phyloP scores from a whole-genome alignment of 2,329 filamentous ascomycete genomes.

The Simplicillium aogashimaense region DNA sequence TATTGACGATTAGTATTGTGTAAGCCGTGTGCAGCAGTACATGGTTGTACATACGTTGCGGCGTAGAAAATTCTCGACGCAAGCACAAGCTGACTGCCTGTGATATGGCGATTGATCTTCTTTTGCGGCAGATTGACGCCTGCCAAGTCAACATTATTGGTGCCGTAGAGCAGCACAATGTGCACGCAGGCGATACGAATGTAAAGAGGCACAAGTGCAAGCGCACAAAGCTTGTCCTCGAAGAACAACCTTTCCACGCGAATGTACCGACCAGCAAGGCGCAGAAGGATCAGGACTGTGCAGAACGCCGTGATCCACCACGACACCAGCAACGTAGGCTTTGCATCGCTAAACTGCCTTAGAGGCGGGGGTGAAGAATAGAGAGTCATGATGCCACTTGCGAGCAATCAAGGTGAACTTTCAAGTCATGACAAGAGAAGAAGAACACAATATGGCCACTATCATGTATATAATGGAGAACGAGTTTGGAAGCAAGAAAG shows the following conservation, averaged over 20 bases:
- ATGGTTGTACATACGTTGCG: constrained; percentile 54
- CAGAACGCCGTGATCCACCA: constrained; percentile 88
- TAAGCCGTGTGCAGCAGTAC: not conserved
- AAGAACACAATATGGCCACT: too few species aligned
- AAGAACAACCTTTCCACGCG: constrained; percentile 72
- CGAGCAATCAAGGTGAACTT: too few species aligned
- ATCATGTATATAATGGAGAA: too few species aligned
- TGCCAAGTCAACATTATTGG: constrained; percentile 66
- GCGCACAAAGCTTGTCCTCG: constrained; percentile 76
- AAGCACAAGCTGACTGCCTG: constrained; percentile 72
- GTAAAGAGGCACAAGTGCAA: constrained; percentile 67
- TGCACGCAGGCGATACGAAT: constrained; percentile 75
- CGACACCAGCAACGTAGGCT: constrained; percentile 78
- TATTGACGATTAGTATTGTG: constrained; percentile 20
- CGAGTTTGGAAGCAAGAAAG: too few species aligned
- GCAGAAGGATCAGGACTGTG: constrained; percentile 66
- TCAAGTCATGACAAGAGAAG: too few species aligned
- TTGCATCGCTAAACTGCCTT: constrained; percentile 43
- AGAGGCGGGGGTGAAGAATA: constrained; percentile 41
- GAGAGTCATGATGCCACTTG: constrained; percentile 31
- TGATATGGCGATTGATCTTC: constrained; percentile 49
- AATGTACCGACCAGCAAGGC: constrained; percentile 69
- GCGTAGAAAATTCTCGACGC: constrained; percentile 75
- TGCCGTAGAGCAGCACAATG: constrained; percentile 73
- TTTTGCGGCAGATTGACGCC: constrained; percentile 35